These are phyloP conservation scores for Pseudogymnoascus sp. DNA, from an alignment of 2,329 filamentous ascomycete species.

Conservation along the genomic window DNA sequence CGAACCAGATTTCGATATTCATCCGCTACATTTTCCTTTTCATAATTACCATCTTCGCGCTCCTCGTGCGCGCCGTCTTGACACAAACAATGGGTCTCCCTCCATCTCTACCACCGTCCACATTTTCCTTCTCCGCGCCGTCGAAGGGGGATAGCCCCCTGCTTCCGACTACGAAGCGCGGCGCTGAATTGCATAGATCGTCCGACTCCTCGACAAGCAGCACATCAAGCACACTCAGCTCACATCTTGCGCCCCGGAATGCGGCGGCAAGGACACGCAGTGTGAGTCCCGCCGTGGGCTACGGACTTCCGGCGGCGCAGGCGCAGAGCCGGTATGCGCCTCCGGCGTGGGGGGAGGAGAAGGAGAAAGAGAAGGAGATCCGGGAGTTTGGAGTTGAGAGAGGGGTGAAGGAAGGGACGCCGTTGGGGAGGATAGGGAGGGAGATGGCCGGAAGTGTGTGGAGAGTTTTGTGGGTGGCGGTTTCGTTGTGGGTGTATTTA, in stretches of 20 bases:
- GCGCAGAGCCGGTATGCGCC: slow-evolving; percentile 16
- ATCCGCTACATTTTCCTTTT: slow-evolving; percentile 65
- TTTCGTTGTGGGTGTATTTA: slow-evolving; percentile 59
- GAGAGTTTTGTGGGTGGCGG: slow-evolving; percentile 55
- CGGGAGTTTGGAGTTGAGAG: neutral
- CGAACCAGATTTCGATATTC: slow-evolving; percentile 79
- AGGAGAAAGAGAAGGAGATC: slow-evolving; percentile 8
- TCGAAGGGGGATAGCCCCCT: neutral
- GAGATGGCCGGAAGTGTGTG: slow-evolving; percentile 57
- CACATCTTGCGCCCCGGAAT: slow-evolving; percentile 22
- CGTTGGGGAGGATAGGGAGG: slow-evolving; percentile 40
- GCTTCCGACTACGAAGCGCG: slow-evolving; percentile 8
- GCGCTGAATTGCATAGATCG: slow-evolving; percentile 11
- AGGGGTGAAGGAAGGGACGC: slow-evolving; percentile 27
- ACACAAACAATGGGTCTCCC: slow-evolving; percentile 33
- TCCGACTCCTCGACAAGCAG: slow-evolving; percentile 26
- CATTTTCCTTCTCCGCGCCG: slow-evolving; percentile 19
- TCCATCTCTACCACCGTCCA: slow-evolving; percentile 8
- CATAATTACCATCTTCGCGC: slow-evolving; percentile 41
- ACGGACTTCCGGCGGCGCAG: slow-evolving; percentile 22
- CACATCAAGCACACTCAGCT: slow-evolving; percentile 17
- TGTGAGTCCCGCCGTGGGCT: slow-evolving; percentile 24
- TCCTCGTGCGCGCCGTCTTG: slow-evolving; percentile 48
- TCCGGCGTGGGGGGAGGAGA: slow-evolving; percentile 10
- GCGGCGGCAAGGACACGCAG: slow-evolving; percentile 22